A percentile compares a stretch with the other conserved stretches of the same genome.
Conservation (phyloP, 2,329 filamentous ascomycete genomes). For the Calonectria crousiana region DNA sequence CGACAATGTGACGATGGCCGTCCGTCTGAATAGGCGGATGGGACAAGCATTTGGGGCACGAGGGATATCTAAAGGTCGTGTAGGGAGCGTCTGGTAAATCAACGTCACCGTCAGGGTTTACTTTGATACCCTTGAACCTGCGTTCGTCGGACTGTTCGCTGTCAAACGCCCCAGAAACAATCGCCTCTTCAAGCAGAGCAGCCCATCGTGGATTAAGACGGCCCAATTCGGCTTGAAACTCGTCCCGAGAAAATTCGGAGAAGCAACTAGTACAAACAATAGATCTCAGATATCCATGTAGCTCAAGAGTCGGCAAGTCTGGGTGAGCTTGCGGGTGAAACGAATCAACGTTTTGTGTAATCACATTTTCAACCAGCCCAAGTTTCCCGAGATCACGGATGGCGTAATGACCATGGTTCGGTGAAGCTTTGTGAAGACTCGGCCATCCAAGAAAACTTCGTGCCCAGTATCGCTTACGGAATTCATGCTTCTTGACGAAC, state of each 20-base stretch:
- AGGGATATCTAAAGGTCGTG: slow-evolving; percentile 89
- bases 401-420: slow-evolving; percentile 84
- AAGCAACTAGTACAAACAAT: slow-evolving; percentile 85
- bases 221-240: slow-evolving; percentile 82
- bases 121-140: slow-evolving; percentile 76
- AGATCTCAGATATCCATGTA: slow-evolving; percentile 90
- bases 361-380: slow-evolving; percentile 79
- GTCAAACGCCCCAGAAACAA: slow-evolving; percentile 80
- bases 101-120: slow-evolving; percentile 95
- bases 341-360: slow-evolving; percentile 98
- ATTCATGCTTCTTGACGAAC: slow-evolving; percentile 84
- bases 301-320: slow-evolving; percentile 78
- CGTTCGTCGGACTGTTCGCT: slow-evolving; percentile 82
- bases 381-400: slow-evolving; percentile 78
- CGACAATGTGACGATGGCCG: slow-evolving; percentile 68
- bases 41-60: slow-evolving; percentile 83
- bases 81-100: slow-evolving; percentile 90
- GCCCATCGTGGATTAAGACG: slow-evolving; percentile 89
- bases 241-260: slow-evolving; percentile 75
- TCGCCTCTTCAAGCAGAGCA: slow-evolving; percentile 77
- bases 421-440: slow-evolving; percentile 79
- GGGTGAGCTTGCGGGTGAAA: slow-evolving; percentile 88
- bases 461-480: slow-evolving; percentile 95
- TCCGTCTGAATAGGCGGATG: slow-evolving; percentile 69
- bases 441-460: slow-evolving; percentile 95